Evolutionary conservation across 129 eudicot species (phyloP).

Genomic region (Ambrosia artemisiifolia): DNA sequence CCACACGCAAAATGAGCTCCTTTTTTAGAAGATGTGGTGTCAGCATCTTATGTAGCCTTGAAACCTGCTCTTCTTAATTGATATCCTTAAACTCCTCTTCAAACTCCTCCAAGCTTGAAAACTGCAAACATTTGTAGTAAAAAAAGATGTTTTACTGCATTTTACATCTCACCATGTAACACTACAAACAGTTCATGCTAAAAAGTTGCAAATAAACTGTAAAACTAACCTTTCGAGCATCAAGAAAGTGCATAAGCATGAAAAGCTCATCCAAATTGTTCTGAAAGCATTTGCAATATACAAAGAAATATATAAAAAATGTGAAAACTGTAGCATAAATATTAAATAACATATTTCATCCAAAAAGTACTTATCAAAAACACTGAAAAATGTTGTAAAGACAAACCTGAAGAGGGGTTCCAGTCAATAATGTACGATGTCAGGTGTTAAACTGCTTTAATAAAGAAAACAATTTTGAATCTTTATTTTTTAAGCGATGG

Average conservation of each 20-base stretch:
- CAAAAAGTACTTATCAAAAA: background rate
- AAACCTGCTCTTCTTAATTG: conserved; percentile 95
- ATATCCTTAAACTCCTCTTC: conserved; percentile 98
- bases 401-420: conserved; percentile 99
- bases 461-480: conserved; percentile 76
- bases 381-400: background rate
- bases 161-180: conserved; percentile 9
- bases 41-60: conserved; percentile 96
- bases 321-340: background rate
- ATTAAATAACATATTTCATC: background rate
- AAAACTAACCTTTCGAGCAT: conserved; percentile 90
- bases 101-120: conserved; percentile 90
- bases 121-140: conserved; percentile 44
- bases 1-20: conserved; percentile 95
- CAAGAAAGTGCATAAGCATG: conserved; percentile 99
- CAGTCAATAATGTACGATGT: conserved; percentile 89
- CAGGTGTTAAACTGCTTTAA: conserved; percentile 69
- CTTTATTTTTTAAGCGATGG: conserved; percentile 94
- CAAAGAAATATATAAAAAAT: background rate
- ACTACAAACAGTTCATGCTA: background rate
- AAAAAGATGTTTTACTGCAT: conserved; percentile 1
- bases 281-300: conserved; percentile 51
- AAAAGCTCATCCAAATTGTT: conserved; percentile 97
- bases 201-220: conserved; percentile 11
- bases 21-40: conserved; percentile 98